Evolutionary conservation across 768 basidiomycete genomes (phyloP), one percentile per base, ranked within the genome.

Genomic region (Xanthoconium purpureum): DNA sequence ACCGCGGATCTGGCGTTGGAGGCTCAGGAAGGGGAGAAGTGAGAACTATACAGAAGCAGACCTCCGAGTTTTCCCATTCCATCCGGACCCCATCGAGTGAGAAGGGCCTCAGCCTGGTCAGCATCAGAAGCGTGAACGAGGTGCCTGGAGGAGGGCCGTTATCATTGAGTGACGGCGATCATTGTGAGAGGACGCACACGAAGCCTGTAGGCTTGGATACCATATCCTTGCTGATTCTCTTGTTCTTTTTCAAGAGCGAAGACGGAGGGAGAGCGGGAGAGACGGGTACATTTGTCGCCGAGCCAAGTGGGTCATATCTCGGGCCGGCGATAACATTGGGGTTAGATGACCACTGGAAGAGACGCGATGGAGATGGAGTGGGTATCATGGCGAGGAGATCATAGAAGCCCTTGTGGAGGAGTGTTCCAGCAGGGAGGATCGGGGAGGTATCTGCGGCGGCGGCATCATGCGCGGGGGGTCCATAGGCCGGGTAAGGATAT

Each of bases 341-440:
- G 64, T 63, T 71, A 47, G 66, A 78, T 59, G 81, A 80, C 77
- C 84, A 86, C 47, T 85, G 75, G 56, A 88, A 75, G 2, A 63
- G 32, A 40, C 85, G 79, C 49, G 87, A 88, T 17, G 88, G 83
- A 45, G 84, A 73, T 24, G 77, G 85, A 2, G 85, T 87, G 40
- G 86, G 87, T 60, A 90, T 88, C 77, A 91, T 80, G 28, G 89
- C 79, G 37, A 91, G 78, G 32, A 93, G 80, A 76, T 91, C 89
- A 73, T 91, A 93, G 78, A 92, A 92, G n/a, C 90, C 92, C 61
- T 90, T 88, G 80, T 94, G 91, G 38, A 93, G 75, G 50, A 92
- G 74, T 8, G 89, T 89, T 29, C 87, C 89, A 14, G 79, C 80
- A 51, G 84, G 84, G 60, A 87, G 73, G 55, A 80, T 77, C 33